These are phyloP conservation scores for Ustilago crameri DNA, from an alignment of 1,284 basidiomycete genomes.

Conservation along the genomic window DNA sequence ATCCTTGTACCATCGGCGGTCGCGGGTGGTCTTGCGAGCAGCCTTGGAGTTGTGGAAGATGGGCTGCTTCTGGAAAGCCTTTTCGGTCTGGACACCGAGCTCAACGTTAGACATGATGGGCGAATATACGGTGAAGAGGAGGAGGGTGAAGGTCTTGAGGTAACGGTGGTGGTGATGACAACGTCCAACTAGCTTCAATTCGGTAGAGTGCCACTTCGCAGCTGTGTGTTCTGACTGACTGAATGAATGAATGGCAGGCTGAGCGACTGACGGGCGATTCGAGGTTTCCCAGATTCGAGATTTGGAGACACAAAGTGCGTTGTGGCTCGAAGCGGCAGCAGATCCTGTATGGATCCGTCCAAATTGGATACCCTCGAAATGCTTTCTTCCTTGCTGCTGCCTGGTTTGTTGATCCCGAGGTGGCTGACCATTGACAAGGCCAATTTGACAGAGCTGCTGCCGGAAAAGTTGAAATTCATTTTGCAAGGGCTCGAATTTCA, in stretches of 20 bases:
- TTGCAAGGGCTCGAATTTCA: too few relatives aligned
- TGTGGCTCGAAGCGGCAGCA: too few relatives aligned
- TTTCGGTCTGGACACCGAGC: constrained; percentile 67
- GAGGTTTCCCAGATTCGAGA: constrained; percentile 14
- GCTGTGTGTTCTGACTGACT: neutral
- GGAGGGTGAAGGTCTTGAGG: constrained; percentile 38
- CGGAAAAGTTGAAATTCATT: too few relatives aligned
- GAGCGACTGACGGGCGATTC: neutral
- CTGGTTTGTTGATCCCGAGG: too few relatives aligned
- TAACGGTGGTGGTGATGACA: constrained; percentile 37
- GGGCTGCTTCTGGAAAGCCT: constrained; percentile 85
- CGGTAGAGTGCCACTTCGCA: neutral
- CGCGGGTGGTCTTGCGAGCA: constrained; percentile 89
- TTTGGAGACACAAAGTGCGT: neutral
- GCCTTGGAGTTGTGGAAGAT: constrained; percentile 98
- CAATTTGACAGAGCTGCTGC: too few relatives aligned
- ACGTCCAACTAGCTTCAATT: constrained; percentile 18
- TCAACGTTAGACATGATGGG: constrained; percentile 66
- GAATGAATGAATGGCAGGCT: neutral
- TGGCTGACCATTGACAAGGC: too few relatives aligned
- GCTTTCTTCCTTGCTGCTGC: too few relatives aligned
- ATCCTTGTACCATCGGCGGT: constrained; percentile 96
- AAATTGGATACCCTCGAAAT: too few relatives aligned
- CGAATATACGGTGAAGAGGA: constrained; percentile 47
- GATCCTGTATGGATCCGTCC: too few relatives aligned